Base-by-base conservation (phyloP, 345 rosid species). In the Populus simonii region DNA sequence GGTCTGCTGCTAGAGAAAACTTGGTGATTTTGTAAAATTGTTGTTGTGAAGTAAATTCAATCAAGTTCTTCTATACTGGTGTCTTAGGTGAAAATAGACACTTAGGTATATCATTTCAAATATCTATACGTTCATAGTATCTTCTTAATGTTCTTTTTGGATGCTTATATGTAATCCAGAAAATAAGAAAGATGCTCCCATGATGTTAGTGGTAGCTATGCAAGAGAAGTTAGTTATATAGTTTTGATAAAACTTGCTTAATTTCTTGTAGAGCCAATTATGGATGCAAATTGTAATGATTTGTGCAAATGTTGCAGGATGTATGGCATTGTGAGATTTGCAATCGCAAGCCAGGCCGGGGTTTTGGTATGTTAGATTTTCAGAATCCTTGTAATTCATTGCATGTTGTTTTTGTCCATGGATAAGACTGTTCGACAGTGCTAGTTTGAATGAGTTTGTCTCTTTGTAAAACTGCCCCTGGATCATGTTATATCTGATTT, bases 271-370 rank as follows among this genome's bases (percentile, higher is more conserved):
- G 15, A 35, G 18, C 39, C 63, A 53, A 49, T 33, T 43, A 25
- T 31, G 61, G 25, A 10, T 74, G 69, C 59, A 66, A 79, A 70
- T 25, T 36, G 45, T 75, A 61, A n/a, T n/a, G 29, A 75, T 65
- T 17, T 25, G 45, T 68, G 68, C 72, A 65, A 77, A 83, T 74
- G 45, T 80, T 88, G 83, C 92, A 96, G 98, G 99, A 93, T 81
- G 95, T 89, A 78, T 96, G 99, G 99, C 98, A 93, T 83, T 96
- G 98, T 85, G 99, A 93, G 82, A 93, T 96, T 79, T 96, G 99
- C 81, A 93, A 90, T 81, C 90, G 94, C 76, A 93, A 91, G 89
- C 98, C 99, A 25, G 99, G 99, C 71, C 94, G 99, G 81, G 99
- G 99, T 65, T 93, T 96, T 84, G 99, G 99, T 96, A 90, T 66